Conservation (phyloP, 2,329 filamentous ascomycete genomes). For the Penicillium sp. region DNA sequence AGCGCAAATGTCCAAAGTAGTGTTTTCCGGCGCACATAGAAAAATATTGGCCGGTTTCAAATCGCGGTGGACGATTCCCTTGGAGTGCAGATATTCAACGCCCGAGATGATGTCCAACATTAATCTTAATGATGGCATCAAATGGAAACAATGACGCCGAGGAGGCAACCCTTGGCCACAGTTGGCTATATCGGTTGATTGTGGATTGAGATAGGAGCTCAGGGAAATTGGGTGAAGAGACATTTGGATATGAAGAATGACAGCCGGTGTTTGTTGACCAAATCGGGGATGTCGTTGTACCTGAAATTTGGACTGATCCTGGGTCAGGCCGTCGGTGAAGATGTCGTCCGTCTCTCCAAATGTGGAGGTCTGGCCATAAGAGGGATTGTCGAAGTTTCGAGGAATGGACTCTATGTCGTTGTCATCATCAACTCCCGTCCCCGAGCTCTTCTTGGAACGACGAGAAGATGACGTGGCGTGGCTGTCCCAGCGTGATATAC, state of each 20-base stretch:
- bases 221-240: constrained; percentile 65
- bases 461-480: constrained; percentile 44
- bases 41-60: constrained; percentile 71
- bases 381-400: constrained; percentile 39
- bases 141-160: constrained; percentile 63
- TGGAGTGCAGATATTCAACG: constrained; percentile 64
- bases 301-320: constrained; percentile 37
- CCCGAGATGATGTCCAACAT: constrained; percentile 63
- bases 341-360: constrained; percentile 40
- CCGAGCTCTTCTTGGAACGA: constrained; percentile 43
- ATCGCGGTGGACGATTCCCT: constrained; percentile 65
- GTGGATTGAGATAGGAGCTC: constrained; percentile 56
- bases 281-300: constrained; percentile 27
- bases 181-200: constrained; percentile 23
- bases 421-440: constrained; percentile 44
- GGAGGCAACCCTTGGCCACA: constrained; percentile 17
- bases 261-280: constrained; percentile 33
- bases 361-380: constrained; percentile 37
- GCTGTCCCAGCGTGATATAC: constrained; percentile 30
- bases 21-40: constrained; percentile 53
- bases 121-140: constrained; percentile 57
- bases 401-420: constrained; percentile 54
- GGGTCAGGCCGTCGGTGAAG: constrained; percentile 45
- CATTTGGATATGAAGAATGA: constrained; percentile 69
- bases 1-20: constrained; percentile 50